phyloP scores from a whole-genome alignment of 2,329 filamentous ascomycete genomes.

The Phialemoniopsis sp. region DNA sequence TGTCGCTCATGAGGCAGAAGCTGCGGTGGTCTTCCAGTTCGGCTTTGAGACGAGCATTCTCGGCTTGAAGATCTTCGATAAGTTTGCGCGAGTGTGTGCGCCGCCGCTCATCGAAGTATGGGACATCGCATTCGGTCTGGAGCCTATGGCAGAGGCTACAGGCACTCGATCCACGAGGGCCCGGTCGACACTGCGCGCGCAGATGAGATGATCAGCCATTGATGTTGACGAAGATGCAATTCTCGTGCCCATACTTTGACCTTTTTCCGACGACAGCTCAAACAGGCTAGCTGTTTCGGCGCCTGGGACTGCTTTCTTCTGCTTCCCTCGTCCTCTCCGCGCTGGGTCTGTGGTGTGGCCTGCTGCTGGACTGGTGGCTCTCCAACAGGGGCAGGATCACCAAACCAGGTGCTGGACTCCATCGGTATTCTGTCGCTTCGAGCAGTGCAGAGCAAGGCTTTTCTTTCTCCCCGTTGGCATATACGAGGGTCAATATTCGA shows the following conservation, averaged over 20 bases:
- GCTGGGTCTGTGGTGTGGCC: background rate
- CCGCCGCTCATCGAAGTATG: constrained; percentile 5
- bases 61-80: constrained; percentile 4
- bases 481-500: no score
- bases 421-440: no score
- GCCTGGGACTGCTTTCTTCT: constrained; percentile 2
- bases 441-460: no score
- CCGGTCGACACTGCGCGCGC: background rate
- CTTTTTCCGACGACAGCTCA: constrained; percentile 3
- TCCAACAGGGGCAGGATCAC: no score
- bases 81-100: constrained; percentile 5
- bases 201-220: background rate
- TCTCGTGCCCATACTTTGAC: background rate
- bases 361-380: no score
- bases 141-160: constrained; percentile 1
- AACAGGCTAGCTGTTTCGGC: constrained; percentile 6
- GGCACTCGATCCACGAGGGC: background rate
- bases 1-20: background rate
- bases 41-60: constrained; percentile 4
- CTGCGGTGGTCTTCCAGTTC: constrained; percentile 1
- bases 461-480: no score
- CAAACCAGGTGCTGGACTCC: no score
- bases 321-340: constrained; percentile 1
- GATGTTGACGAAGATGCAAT: background rate
- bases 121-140: constrained; percentile 1